Evolutionary conservation across 73 alveolate genomes (phyloP).

Genomic region (Paramecium sonneborni): DNA sequence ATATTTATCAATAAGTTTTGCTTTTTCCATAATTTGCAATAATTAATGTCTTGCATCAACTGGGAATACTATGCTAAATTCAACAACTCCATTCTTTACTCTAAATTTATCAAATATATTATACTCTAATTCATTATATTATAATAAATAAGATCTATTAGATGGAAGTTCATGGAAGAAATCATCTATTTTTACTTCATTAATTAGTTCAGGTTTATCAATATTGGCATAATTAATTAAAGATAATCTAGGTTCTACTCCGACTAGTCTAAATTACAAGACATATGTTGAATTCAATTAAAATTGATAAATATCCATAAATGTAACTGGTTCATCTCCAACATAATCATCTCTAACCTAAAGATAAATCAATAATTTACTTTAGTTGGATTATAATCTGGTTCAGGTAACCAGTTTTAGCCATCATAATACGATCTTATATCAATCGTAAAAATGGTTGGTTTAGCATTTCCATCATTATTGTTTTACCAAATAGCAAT

Average conservation of each 20-base stretch:
- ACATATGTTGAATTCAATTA: background rate
- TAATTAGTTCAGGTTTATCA: constrained; percentile 3
- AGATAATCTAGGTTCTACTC: background rate
- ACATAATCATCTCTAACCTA: constrained; percentile 26
- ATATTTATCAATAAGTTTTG: background rate
- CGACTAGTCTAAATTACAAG: background rate
- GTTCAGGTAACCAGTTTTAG: background rate
- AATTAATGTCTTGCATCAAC: constrained; percentile 36
- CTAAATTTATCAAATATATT: background rate
- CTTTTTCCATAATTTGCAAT: background rate
- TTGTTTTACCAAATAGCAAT: constrained; percentile 46
- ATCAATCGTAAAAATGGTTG: constrained; percentile 15
- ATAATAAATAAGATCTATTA: background rate
- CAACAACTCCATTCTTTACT: background rate
- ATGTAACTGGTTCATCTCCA: constrained; percentile 29
- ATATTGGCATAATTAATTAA: constrained; percentile 22
- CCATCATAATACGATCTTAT: constrained; percentile 2
- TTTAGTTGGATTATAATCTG: background rate
- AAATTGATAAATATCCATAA: constrained; percentile 5
- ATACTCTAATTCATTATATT: constrained; percentile 37
- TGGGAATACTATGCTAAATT: background rate
- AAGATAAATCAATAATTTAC: background rate
- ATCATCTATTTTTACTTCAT: background rate
- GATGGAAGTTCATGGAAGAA: constrained; percentile 10
- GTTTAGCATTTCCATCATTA: constrained; percentile 13